phyloP scores from a whole-genome alignment of 2,329 filamentous ascomycete genomes.

The Fusarium longipes region DNA sequence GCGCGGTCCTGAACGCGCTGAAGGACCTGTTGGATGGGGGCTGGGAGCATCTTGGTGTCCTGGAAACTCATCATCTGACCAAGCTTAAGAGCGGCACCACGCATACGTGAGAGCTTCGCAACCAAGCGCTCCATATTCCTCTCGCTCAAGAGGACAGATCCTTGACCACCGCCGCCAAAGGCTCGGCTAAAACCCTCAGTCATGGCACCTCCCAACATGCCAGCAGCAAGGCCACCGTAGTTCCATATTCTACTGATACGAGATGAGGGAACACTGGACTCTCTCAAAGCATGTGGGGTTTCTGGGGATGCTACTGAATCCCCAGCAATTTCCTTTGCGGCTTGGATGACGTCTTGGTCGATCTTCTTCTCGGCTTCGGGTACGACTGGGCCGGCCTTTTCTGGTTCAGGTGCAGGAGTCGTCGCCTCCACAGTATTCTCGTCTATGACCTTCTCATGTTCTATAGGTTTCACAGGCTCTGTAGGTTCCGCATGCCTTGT shows the following conservation, averaged over 20 bases:
- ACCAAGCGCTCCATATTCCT: conserved; percentile 94
- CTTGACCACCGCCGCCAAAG: conserved; percentile 73
- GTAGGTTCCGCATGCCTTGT: background rate
- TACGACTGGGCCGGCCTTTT: background rate
- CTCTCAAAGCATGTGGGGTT: conserved; percentile 75
- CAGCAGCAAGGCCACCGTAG: conserved; percentile 90
- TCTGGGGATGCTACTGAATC: conserved; percentile 27
- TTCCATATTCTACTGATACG: conserved; percentile 92
- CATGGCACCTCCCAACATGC: conserved; percentile 93
- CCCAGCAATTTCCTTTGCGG: conserved; percentile 44
- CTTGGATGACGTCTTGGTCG: conserved; percentile 36
- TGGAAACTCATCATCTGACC: conserved; percentile 99
- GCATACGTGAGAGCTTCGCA: conserved; percentile 92
- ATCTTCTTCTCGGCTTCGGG: conserved; percentile 16
- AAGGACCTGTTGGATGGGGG: conserved; percentile 86
- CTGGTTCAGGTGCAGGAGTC: background rate
- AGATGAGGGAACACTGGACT: conserved; percentile 91
- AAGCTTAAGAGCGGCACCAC: conserved; percentile 94
- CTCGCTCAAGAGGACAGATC: conserved; percentile 87
- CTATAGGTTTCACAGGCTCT: background rate
- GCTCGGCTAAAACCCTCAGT: conserved; percentile 85
- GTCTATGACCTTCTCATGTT: background rate
- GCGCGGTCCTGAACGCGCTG: conserved; percentile 96
- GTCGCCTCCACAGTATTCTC: background rate
- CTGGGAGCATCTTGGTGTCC: conserved; percentile 93